phyloP scores from a whole-genome alignment of 176 grass and related monocot species.

The Aechmea fasciata region DNA sequence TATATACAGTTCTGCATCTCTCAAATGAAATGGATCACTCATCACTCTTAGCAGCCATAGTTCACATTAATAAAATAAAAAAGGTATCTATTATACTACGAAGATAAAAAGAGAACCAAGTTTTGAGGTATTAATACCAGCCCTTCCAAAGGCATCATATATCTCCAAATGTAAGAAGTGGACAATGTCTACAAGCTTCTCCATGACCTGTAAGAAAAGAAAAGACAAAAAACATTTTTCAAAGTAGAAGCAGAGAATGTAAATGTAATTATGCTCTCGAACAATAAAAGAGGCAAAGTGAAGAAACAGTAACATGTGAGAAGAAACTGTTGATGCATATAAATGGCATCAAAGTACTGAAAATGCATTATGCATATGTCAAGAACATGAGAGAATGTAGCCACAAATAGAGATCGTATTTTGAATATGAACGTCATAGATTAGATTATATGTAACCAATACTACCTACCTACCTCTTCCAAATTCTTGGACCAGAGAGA shows the following conservation, averaged over 20 bases:
- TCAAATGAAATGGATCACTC: neutral
- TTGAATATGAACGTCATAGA: neutral
- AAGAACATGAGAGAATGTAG: constrained; percentile 5
- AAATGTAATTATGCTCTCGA: constrained; percentile 16
- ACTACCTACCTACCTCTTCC: constrained; percentile 72
- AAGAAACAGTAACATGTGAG: constrained; percentile 9
- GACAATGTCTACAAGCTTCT: constrained; percentile 91
- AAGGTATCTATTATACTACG: constrained; percentile 4
- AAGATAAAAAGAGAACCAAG: constrained; percentile 12
- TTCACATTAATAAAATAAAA: constrained; percentile 10
- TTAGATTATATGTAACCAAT: constrained; percentile 23
- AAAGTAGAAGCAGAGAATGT: neutral
- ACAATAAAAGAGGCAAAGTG: constrained; percentile 17
- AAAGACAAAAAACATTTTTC: neutral
- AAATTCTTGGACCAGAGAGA: constrained; percentile 93
- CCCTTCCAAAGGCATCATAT: constrained; percentile 48
- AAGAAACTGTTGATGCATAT: constrained; percentile 6
- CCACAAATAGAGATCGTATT: constrained; percentile 17
- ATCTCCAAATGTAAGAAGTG: constrained; percentile 96
- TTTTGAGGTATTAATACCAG: constrained; percentile 54
- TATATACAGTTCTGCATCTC: too few relatives aligned
- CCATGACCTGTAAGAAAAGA: constrained; percentile 63
- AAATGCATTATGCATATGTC: constrained; percentile 1
- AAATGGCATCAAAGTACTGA: constrained; percentile 5
- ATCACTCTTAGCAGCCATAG: neutral